Percentiles rank a stretch among this genome's conserved stretches.
Evolutionary conservation across 2,329 filamentous ascomycete species (phyloP).

Genomic region (Xylariaceae sp.): DNA sequence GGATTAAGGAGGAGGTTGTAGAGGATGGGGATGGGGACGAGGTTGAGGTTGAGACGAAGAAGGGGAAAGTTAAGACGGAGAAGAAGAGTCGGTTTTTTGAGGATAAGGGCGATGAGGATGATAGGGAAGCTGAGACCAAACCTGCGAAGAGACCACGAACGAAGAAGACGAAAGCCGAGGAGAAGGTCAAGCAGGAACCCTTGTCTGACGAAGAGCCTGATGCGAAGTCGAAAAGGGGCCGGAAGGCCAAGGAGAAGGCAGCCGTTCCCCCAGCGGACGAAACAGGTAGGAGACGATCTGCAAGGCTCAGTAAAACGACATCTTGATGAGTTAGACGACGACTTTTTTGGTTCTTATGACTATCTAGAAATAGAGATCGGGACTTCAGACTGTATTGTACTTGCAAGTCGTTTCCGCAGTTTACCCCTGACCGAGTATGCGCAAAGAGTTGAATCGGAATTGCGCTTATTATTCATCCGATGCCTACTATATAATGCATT

Average conservation of each 20-base stretch:
- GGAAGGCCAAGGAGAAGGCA: constrained; percentile 22
- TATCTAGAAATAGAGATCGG: no score
- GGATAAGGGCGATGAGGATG: not conserved
- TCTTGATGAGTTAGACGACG: constrained; percentile 9
- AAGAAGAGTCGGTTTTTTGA: constrained; percentile 16
- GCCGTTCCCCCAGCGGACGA: constrained; percentile 14
- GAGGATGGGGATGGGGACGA: constrained; percentile 9
- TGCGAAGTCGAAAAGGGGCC: constrained; percentile 16
- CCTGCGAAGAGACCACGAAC: constrained; percentile 22
- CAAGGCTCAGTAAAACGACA: constrained; percentile 22
- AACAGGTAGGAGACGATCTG: constrained; percentile 26
- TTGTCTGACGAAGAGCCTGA: constrained; percentile 20
- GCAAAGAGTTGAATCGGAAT: no score
- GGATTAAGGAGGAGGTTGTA: constrained; percentile 37
- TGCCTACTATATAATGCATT: no score
- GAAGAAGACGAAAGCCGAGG: constrained; percentile 16
- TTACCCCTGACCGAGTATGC: no score
- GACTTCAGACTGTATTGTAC: no score
- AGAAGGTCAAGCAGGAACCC: constrained; percentile 23
- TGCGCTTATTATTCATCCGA: no score
- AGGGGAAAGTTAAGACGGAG: constrained; percentile 8
- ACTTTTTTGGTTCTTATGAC: not conserved
- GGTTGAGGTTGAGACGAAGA: constrained; percentile 8
- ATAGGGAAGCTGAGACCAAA: constrained; percentile 9
- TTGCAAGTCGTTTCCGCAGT: no score